Conservation (phyloP, 345 rosid species). For the Gossypium mustelinum region DNA sequence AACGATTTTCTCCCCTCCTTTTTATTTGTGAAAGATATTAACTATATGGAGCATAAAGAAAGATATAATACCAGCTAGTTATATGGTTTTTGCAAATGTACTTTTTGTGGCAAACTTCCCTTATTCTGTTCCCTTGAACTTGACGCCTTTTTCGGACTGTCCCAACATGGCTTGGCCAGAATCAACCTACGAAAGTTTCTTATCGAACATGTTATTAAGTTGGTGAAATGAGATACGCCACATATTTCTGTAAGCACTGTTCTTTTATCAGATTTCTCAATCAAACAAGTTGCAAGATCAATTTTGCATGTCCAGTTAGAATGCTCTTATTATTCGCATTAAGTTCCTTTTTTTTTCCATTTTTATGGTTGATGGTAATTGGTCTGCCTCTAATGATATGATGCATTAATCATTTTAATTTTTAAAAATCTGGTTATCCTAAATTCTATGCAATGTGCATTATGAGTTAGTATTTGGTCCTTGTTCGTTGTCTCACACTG, state of each 20-base stretch:
- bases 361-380: neutral
- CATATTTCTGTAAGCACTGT: conserved; percentile 64
- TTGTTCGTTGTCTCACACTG: neutral
- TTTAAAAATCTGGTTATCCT: too few relatives aligned
- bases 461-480: neutral
- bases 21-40: neutral
- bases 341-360: too few relatives aligned
- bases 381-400: too few relatives aligned
- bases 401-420: too few relatives aligned
- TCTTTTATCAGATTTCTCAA: neutral
- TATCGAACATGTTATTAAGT: conserved; percentile 77
- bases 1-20: neutral
- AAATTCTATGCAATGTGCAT: neutral
- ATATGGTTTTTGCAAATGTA: neutral
- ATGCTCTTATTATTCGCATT: neutral
- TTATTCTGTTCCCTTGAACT: neutral
- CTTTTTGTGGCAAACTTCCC: neutral
- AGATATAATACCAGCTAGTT: neutral
- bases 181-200: conserved; percentile 93
- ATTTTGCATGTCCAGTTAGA: neutral
- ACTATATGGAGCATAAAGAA: neutral
- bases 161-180: conserved; percentile 93
- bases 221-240: conserved; percentile 88
- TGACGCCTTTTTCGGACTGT: conserved; percentile 28
- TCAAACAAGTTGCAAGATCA: conserved; percentile 1